Conservation (phyloP, 2,329 filamentous ascomycete species). For the Beauveria scarabaeidicola region DNA sequence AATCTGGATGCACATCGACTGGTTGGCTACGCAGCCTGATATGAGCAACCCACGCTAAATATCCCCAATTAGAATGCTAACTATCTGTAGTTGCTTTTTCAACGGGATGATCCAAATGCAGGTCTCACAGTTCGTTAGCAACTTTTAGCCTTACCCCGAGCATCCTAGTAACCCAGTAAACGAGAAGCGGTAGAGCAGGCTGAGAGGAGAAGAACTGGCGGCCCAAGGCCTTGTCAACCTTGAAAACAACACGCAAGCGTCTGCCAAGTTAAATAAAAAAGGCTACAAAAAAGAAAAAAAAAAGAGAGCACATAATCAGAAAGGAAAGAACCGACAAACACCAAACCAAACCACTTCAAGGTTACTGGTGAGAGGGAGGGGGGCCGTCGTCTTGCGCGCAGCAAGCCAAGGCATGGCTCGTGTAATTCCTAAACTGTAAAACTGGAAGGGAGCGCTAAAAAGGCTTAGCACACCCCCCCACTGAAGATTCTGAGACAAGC, state of each 20-base stretch:
- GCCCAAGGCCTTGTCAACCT: neutral
- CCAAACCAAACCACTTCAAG: neutral
- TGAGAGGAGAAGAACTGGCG: neutral
- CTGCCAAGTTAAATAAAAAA: neutral
- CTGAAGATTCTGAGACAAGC: neutral
- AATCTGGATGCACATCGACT: too few relatives aligned
- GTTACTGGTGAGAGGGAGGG: neutral
- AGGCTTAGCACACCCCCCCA: neutral
- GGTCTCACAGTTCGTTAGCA: too few relatives aligned
- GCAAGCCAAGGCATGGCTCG: neutral
- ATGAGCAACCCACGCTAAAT: too few relatives aligned
- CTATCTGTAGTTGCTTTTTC: too few relatives aligned
- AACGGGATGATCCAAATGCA: too few relatives aligned
- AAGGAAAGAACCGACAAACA: too few relatives aligned
- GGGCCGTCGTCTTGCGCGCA: neutral
- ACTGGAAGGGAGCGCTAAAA: slow-evolving; percentile 3
- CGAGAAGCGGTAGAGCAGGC: neutral
- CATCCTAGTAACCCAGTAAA: neutral
- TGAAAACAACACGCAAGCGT: neutral
- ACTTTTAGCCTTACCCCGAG: neutral
- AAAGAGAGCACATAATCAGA: neutral
- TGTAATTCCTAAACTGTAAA: neutral
- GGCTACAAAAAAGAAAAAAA: neutral
- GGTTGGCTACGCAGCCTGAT: too few relatives aligned
- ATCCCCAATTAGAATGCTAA: too few relatives aligned